A percentile compares a stretch with the other conserved stretches of the same genome.
Evolutionary conservation across 495 filamentous ascomycete genomes (phyloP).

Genomic region (Hyphodiscus hymeniophilus): DNA sequence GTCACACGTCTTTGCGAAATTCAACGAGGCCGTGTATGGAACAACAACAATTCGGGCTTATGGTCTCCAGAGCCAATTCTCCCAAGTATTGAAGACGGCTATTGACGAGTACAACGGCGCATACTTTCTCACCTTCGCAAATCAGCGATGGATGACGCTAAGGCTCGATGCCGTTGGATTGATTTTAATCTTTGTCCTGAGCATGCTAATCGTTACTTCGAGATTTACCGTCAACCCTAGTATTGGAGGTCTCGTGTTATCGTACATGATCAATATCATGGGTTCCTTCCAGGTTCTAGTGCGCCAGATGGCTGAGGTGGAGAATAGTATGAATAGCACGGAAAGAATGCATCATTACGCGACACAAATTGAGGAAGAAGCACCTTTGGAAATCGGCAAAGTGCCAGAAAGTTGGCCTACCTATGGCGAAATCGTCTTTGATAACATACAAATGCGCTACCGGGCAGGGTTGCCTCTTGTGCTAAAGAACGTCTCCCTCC

Average conservation of each 20-base stretch:
- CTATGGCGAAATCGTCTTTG: constrained; percentile 22
- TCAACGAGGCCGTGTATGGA: constrained; percentile 76
- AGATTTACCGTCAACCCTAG: constrained; percentile 74
- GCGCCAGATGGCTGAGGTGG: constrained; percentile 83
- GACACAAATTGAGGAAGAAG: constrained; percentile 54
- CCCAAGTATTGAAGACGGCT: constrained; percentile 48
- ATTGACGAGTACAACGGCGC: constrained; percentile 87
- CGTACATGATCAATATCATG: constrained; percentile 81
- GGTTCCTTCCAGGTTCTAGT: constrained; percentile 90
- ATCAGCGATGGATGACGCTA: constrained; percentile 80
- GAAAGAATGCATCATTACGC: constrained; percentile 86
- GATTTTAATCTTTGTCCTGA: constrained; percentile 69
- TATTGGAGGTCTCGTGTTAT: constrained; percentile 76
- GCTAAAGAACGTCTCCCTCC: constrained; percentile 22
- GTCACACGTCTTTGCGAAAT: constrained; percentile 75
- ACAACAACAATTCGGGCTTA: constrained; percentile 80
- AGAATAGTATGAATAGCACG: constrained; percentile 92
- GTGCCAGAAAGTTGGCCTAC: constrained; percentile 27
- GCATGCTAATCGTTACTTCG: constrained; percentile 84
- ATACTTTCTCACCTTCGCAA: constrained; percentile 89
- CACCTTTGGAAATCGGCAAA: constrained; percentile 51
- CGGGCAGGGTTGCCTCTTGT: constrained; percentile 13
- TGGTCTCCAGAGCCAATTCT: constrained; percentile 65
- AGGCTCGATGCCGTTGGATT: constrained; percentile 77
- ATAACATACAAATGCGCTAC: constrained; percentile 28